Base-by-base conservation (phyloP, 2,329 filamentous ascomycete genomes). In the Colletotrichum euphorbiae region DNA sequence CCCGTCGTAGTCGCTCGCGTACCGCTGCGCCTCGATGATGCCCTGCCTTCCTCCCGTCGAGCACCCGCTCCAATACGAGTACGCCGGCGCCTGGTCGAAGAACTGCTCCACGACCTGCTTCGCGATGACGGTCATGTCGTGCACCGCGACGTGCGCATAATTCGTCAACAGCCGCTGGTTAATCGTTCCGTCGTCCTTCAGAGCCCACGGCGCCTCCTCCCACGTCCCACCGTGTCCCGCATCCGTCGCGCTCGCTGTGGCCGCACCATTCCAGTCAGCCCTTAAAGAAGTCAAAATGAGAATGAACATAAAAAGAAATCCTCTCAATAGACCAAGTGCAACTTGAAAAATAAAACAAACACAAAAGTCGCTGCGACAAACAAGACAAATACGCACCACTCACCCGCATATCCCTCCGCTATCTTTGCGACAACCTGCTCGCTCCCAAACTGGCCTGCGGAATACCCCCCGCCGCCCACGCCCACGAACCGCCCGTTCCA, bases 21-120 rank as follows among this genome's bases (percentile, higher is more conserved):
- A 87, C 15, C 80, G 74, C 71, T 88, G 83, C 0, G 84, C 82
- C 24, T 84, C 78, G 70, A 84, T 83, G 33, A 87, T 75, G 15
- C 86, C 87, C 74, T 89, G 85, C 2, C 87, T 78, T 1, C 87
- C 87, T 13, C 87, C 86, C 0, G 83, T 86, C 2, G 83, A 86
- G 71, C 85, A 88, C 13, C 86, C 85, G 13, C 78, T 76, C 73
- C 81, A 87, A 74, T 87, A 87, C 1, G 80, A 82, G 69, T 81
- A 83, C 1, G 77, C 74, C 2, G 79, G 75, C 4, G 80, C 77
- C 1, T 73, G 69, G 28, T 79, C 76, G 72, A 89, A 89, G 73
- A 83, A 88, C 11, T 76, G 73, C 28, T 80, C 71, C 3, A 81
- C 79, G 31, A 89, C 69, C 4, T 78, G 69, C 72, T 89, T 89